These are phyloP conservation scores for Candida bentonensis DNA, from an alignment of 805 yeast species.

Conservation along the genomic window DNA sequence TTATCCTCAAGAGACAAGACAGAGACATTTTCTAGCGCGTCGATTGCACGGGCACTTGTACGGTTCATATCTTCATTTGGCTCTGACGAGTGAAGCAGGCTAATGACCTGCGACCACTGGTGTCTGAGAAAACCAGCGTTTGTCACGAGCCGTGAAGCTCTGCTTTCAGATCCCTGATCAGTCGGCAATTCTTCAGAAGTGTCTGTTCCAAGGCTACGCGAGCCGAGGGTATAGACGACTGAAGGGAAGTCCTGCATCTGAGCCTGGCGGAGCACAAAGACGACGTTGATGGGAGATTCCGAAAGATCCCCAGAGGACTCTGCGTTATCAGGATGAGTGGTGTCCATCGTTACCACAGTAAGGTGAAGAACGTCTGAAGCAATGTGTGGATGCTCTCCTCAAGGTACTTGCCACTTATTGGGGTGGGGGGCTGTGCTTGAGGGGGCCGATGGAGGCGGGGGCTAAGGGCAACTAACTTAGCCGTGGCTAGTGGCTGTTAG, in stretches of 20 bases:
- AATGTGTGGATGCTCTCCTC: no score
- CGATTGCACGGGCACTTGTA: constrained; percentile 19
- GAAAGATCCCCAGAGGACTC: not conserved
- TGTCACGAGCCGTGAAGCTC: no score
- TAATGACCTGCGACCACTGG: not conserved
- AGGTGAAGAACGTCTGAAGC: no score
- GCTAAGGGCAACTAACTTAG: no score
- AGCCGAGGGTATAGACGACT: not conserved
- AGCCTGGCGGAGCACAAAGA: not conserved
- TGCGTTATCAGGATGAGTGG: not conserved
- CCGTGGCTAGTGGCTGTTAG: no score
- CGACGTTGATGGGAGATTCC: not conserved
- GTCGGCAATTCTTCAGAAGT: not conserved
- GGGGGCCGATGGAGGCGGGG: no score
- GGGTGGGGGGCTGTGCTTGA: no score
- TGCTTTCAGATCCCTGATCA: not conserved
- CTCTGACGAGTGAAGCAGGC: not conserved
- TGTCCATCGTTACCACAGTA: not conserved
- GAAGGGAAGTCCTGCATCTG: not conserved
- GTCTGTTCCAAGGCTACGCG: not conserved
- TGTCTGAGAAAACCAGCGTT: no score
- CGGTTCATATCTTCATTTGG: constrained; percentile 3
- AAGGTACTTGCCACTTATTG: no score
- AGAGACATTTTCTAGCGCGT: constrained; percentile 18
- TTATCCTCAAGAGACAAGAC: constrained; percentile 18